Conservation (phyloP, 768 basidiomycete species). For the Podaxis sp. region DNA sequence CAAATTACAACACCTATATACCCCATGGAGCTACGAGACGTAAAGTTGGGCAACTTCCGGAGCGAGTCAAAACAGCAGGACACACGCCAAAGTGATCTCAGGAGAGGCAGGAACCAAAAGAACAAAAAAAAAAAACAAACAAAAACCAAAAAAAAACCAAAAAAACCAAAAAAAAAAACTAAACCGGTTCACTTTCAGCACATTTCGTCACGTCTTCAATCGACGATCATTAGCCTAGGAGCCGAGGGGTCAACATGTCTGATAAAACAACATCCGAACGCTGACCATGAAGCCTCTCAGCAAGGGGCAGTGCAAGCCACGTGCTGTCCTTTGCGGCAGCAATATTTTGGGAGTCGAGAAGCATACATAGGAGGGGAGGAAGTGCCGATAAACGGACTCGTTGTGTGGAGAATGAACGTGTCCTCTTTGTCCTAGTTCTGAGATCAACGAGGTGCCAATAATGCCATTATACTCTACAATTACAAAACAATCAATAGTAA, state of each 20-base stretch:
- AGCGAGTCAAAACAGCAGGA: too few species aligned
- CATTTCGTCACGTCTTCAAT: neutral
- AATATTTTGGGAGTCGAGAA: neutral
- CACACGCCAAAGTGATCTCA: too few species aligned
- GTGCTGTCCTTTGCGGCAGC: neutral
- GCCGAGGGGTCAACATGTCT: neutral
- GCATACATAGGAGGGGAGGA: neutral
- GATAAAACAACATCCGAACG: neutral
- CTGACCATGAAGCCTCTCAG: neutral
- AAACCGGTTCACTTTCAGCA: too few species aligned
- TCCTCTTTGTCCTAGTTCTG: neutral
- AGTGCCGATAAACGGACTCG: neutral
- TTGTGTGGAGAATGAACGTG: too few species aligned
- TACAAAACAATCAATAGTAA: conserved; percentile 3
- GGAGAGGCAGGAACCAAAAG: too few species aligned
- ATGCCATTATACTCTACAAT: neutral
- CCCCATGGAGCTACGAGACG: too few species aligned
- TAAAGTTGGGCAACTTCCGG: too few species aligned
- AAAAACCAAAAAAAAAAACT: too few species aligned
- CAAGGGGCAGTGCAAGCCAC: neutral
- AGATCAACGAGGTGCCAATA: neutral
- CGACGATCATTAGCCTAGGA: neutral
- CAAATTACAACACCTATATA: too few species aligned
- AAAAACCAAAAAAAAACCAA: too few species aligned
- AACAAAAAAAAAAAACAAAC: too few species aligned